These are phyloP conservation scores for Candida vaughaniae DNA, from an alignment of 805 yeast genomes.

Conservation along the genomic window DNA sequence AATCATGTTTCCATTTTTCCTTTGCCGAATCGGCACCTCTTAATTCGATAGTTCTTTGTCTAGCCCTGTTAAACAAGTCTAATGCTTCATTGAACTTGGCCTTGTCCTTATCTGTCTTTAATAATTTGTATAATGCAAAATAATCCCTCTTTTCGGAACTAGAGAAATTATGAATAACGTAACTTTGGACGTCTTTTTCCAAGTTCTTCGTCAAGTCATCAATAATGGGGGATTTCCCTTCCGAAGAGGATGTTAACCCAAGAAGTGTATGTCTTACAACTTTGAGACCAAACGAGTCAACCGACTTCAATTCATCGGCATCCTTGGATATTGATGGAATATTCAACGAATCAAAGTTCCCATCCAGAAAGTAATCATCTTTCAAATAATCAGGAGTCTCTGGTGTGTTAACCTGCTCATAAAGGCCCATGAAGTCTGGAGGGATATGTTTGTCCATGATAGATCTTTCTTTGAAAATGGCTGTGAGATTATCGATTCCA, in stretches of 20 bases:
- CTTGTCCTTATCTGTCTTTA: conserved; percentile 45
- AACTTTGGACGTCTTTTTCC: conserved; percentile 24
- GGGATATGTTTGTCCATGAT: conserved; percentile 34
- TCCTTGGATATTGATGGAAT: conserved; percentile 51
- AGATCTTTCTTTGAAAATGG: conserved; percentile 22
- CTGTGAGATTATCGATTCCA: conserved; percentile 47
- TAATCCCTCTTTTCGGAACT: conserved; percentile 54
- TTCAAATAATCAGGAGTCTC: conserved; percentile 14
- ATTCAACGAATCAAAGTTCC: conserved; percentile 19
- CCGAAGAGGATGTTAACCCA: conserved; percentile 27
- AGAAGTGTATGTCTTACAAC: conserved; percentile 73
- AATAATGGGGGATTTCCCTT: conserved; percentile 19
- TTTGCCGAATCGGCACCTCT: conserved; percentile 82
- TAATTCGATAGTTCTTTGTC: conserved; percentile 76
- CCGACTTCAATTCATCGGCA: conserved; percentile 57
- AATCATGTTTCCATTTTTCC: conserved; percentile 85
- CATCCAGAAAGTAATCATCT: conserved; percentile 36
- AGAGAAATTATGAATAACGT: conserved; percentile 28
- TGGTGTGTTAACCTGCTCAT: conserved; percentile 23
- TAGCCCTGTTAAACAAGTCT: conserved; percentile 66
- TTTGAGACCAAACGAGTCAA: conserved; percentile 74
- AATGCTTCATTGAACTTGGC: conserved; percentile 60
- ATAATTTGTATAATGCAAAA: conserved; percentile 59
- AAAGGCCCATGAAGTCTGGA: conserved; percentile 29
- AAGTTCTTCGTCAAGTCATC: conserved; percentile 27